Evolutionary conservation across 78 protist genomes (phyloP).

Genomic region (Tieghemostelium lacteum): DNA sequence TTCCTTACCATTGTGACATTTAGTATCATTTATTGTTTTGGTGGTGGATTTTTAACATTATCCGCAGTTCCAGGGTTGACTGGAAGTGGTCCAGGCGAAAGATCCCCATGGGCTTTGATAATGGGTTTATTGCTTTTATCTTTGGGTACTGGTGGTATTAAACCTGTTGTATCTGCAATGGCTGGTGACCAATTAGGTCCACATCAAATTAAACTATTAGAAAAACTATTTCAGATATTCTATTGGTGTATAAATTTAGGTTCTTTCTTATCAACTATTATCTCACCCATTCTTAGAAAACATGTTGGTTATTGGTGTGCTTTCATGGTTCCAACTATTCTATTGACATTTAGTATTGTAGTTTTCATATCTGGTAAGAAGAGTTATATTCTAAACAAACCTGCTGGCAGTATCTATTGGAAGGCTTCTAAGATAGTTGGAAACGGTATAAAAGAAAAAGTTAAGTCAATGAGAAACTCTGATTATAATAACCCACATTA

Average conservation of each 20-base stretch:
- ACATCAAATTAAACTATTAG: constrained; percentile 35
- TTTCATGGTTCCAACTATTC: constrained; percentile 81
- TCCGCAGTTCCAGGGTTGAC: constrained; percentile 78
- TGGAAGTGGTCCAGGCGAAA: constrained; percentile 56
- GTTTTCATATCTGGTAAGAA: constrained; percentile 65
- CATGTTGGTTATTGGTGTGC: constrained; percentile 82
- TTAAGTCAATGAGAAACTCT: neutral
- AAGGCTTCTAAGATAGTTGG: constrained; percentile 1
- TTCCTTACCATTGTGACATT: constrained; percentile 67
- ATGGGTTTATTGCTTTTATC: constrained; percentile 79
- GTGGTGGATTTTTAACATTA: constrained; percentile 53
- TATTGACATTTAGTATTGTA: constrained; percentile 48
- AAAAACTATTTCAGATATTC: constrained; percentile 74
- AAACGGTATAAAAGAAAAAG: constrained; percentile 24
- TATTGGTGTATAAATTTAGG: constrained; percentile 88
- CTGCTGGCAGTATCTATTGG: constrained; percentile 25
- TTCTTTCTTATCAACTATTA: constrained; percentile 68
- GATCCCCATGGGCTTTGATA: constrained; percentile 19
- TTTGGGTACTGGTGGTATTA: constrained; percentile 90
- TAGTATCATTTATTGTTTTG: constrained; percentile 69
- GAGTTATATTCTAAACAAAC: constrained; percentile 28
- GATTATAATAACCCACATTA: constrained; percentile 14
- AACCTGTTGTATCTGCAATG: constrained; percentile 77
- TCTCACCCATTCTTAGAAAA: constrained; percentile 83
- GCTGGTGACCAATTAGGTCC: constrained; percentile 88